Percentiles rank a stretch among this genome's conserved stretches.
Evolutionary conservation across 1,284 basidiomycete species (phyloP).

Genomic region (Trametes pubescens): DNA sequence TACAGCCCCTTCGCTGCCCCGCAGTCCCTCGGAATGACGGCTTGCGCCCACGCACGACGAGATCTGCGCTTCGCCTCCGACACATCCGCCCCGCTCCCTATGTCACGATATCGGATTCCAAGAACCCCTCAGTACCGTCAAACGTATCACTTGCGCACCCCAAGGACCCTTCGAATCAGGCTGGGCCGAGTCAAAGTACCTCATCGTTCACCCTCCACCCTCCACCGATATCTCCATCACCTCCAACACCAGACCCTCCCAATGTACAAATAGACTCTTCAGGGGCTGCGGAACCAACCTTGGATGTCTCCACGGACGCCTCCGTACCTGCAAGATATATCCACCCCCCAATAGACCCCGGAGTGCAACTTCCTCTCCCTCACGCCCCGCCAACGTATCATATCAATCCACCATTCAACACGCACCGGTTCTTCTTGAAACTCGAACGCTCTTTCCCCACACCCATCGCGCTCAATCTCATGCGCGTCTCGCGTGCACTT

Average conservation of each 20-base stretch:
- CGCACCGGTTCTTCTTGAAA: slow-evolving; percentile 64
- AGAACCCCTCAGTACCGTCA: slow-evolving; percentile 21
- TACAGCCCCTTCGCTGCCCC: slow-evolving; percentile 24
- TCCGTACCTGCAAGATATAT: slow-evolving; percentile 30
- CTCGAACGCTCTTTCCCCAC: slow-evolving; percentile 78
- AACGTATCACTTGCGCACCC: slow-evolving; percentile 44
- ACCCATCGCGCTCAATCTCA: slow-evolving; percentile 76
- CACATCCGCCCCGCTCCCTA: slow-evolving; percentile 25
- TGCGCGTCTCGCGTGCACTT: slow-evolving; percentile 87
- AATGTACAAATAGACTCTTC: slow-evolving; percentile 7
- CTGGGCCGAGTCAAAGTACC: slow-evolving; percentile 18
- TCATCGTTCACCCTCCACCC: slow-evolving; percentile 8
- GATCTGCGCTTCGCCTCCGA: slow-evolving; percentile 15
- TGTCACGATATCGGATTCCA: slow-evolving; percentile 37
- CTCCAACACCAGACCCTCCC: slow-evolving; percentile 24
- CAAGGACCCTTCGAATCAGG: slow-evolving; percentile 39
- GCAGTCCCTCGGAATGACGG: slow-evolving; percentile 11
- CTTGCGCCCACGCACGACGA: slow-evolving; percentile 18
- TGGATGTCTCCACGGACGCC: slow-evolving; percentile 13
- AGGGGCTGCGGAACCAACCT: background rate
- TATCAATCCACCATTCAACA: slow-evolving; percentile 48
- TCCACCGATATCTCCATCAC: slow-evolving; percentile 11
- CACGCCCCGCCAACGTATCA: slow-evolving; percentile 35
- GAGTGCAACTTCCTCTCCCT: slow-evolving; percentile 34
- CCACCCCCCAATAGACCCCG: slow-evolving; percentile 33